phyloP scores from a whole-genome alignment of 257 asterid genomes.

The Przewalskia tangutica region DNA sequence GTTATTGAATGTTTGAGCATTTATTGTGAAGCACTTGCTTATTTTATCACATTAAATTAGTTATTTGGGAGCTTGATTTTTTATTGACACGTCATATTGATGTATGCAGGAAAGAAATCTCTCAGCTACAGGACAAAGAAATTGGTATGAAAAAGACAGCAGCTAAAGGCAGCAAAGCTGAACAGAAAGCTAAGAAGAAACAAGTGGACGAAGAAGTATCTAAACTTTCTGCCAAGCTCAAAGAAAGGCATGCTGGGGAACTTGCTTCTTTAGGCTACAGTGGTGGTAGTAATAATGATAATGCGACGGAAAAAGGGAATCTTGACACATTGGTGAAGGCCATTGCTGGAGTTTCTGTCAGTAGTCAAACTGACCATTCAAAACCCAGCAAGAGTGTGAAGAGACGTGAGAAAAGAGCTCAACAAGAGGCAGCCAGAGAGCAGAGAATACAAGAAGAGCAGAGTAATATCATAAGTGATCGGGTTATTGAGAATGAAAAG shows the following conservation, averaged over 20 bases:
- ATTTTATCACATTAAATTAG: background rate
- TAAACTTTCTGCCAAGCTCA: constrained; percentile 50
- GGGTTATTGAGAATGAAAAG: constrained; percentile 48
- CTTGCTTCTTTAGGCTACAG: constrained; percentile 67
- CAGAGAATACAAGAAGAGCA: constrained; percentile 88
- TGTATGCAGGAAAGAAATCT: constrained; percentile 69
- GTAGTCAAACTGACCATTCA: constrained; percentile 43
- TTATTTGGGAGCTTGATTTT: background rate
- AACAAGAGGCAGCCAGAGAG: constrained; percentile 91
- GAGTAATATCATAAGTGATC: constrained; percentile 59
- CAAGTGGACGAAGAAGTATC: constrained; percentile 90
- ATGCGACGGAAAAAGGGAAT: constrained; percentile 46
- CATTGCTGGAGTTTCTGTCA: constrained; percentile 77
- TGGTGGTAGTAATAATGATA: constrained; percentile 22
- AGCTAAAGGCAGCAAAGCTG: constrained; percentile 96
- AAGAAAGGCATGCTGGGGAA: constrained; percentile 64
- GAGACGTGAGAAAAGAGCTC: constrained; percentile 83
- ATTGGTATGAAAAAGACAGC: constrained; percentile 74
- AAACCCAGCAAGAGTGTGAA: constrained; percentile 65
- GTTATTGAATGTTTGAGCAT: background rate
- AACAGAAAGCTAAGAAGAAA: constrained; percentile 94
- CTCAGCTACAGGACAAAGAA: constrained; percentile 77
- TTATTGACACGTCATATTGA: background rate
- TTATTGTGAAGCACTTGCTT: background rate
- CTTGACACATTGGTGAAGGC: constrained; percentile 73